Conservation (phyloP, 1,284 basidiomycete genomes). For the Cryptococcus sp. region DNA sequence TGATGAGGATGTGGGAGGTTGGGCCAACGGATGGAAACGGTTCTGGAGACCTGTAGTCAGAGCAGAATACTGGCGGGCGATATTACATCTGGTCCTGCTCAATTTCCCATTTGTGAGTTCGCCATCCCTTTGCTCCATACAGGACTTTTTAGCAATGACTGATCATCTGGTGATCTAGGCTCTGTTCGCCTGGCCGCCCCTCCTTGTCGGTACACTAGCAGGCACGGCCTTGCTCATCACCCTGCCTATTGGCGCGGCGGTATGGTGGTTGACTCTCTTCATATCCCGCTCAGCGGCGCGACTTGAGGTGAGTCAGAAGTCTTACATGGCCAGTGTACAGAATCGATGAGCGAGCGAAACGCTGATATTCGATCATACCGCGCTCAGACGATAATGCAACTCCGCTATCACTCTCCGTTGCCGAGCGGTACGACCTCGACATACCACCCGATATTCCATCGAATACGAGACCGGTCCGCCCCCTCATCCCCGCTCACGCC, state of each 20-base stretch:
- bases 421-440: conserved; percentile 22
- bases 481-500: conserved; percentile 21
- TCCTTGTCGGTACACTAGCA: conserved; percentile 48
- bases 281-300: conserved; percentile 47
- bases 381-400: conserved; percentile 43
- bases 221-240: conserved; percentile 52
- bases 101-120: conserved; percentile 52
- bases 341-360: too few relatives aligned
- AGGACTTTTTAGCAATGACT: background rate
- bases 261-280: conserved; percentile 53
- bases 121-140: background rate
- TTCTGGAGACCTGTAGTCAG: conserved; percentile 41
- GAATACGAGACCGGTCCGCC: conserved; percentile 24
- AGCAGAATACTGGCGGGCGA: conserved; percentile 39
- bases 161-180: conserved; percentile 29
- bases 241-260: conserved; percentile 47
- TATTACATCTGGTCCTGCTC: conserved; percentile 43
- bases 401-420: conserved; percentile 39
- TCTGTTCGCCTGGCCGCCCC: conserved; percentile 47
- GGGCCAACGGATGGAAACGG: conserved; percentile 32
- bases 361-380: background rate
- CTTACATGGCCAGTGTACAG: background rate
- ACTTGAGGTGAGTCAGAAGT: conserved; percentile 33
- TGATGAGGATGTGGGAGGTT: conserved; percentile 19
- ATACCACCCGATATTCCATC: conserved; percentile 47